Base-by-base conservation (phyloP, 2,329 filamentous ascomycete species). In the Coccinonectria pachysandricola region DNA sequence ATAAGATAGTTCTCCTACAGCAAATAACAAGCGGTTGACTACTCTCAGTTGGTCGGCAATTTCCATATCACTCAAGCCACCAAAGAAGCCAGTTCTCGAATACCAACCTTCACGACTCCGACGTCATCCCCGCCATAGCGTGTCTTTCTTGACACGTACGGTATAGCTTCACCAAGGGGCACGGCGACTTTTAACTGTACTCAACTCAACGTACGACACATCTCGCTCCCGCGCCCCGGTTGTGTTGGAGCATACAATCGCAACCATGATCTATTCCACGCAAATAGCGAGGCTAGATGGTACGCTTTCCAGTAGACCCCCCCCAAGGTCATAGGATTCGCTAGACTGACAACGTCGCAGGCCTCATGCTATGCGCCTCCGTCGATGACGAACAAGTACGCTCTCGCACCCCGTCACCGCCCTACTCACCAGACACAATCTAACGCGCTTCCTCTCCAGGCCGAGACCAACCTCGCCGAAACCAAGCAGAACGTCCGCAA, bases 251-350 rank as follows among this genome's bases (percentile, higher is more conserved):
- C n/a, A n/a, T n/a, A n/a, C n/a, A 24, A 19, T 15, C 27, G 21
- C 20, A 40, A 55, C 43, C 14, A 91, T 88, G 86, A 88, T 94
- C 49, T 75, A 74, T 56, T 91, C 87, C 48, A 98, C 88, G 27
- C 84, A 94, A 62, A 94, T 98, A 62, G 80, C 85, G 40, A 73
- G 91, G 58, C 72, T 96, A 26, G 91, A 96, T 61, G 88, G 86
- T 91, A 51, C 32, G 45, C 35, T 24, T 34, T 25, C 26, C 22
- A 24, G 17, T 17, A 17, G 15, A 25, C 27, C n/a, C 13, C 18
- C 15, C 21, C 12, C 22, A 29, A 15, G 25, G 8, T 7, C 10
- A 15, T 28, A 17, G 6, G 15, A 12, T 19, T 19, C 10, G 7
- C 17, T 26, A 14, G n/a, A n/a, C 39, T 47, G 32, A 49, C 43